Base-by-base conservation (phyloP, 768 basidiomycete species). In the Rhodotorula paludigena region DNA sequence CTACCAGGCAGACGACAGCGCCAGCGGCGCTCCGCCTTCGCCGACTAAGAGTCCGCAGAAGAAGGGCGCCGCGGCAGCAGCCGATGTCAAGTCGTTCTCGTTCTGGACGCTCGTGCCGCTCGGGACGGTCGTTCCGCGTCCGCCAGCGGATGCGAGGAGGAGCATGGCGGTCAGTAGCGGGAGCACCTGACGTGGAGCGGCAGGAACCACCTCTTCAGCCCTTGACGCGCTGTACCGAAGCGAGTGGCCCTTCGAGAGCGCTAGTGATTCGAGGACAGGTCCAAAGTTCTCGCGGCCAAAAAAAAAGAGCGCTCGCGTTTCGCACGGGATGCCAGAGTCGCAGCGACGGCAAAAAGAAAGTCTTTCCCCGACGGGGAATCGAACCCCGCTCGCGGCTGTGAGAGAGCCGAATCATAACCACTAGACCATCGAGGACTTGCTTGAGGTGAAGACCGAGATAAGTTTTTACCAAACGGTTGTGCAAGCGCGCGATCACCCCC, bases 1-100 rank as follows among this genome's bases (percentile, higher is more conserved):
- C 0, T 99, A 98, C 77, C 85, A 89, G 41, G 88, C 90, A 1
- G 94, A 98, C 75, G 93, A 96, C 12, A 45, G 51, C 35, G 32
- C 36, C 16, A 36, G 51, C 8, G 58, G 54, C 15, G 42, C 42
- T 16, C 35, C 60, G 23, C 67, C 83, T 86, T 32, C 82, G 15
- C 63, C 73, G 44, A 59, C 66, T 6, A 61, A 60, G 32, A 66
- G 68, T 23, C 59, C 51, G 14, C 45, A 35, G 8, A 69, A 74
- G 42, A 54, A 57, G n/a, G 44, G 15, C 25, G n/a, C 53, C 21
- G 47, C 59, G n/a, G n/a, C n/a, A n/a, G n/a, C n/a, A 36, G 16
- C 38, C 32, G 60, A 69, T 60, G 51, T 71, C 61, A 73, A 73
- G 53, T 64, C 69, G 16, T 93, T 94, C 78, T 85, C 88, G 38